Evolutionary conservation across 306 rosid species (phyloP).

Genomic region (Inga laurina): DNA sequence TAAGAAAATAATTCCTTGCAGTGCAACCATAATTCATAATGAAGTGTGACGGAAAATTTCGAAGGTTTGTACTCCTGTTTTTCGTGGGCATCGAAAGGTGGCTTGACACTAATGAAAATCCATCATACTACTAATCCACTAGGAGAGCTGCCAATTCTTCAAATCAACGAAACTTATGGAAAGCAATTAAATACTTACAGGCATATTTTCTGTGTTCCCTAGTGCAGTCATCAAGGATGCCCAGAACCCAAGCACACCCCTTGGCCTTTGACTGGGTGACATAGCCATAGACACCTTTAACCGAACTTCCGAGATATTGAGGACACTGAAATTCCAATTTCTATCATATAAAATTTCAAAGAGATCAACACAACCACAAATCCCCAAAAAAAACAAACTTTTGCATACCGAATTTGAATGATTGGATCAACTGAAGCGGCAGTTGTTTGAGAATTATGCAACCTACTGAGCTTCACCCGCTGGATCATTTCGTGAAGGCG

Average conservation of each 20-base stretch:
- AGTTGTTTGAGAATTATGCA: constrained; percentile 75
- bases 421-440: constrained; percentile 94
- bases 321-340: constrained; percentile 59
- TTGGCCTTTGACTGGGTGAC: constrained; percentile 76
- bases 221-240: constrained; percentile 98
- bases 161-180: constrained; percentile 15
- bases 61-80: neutral
- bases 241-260: constrained; percentile 97
- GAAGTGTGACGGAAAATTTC: constrained; percentile 14
- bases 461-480: constrained; percentile 79
- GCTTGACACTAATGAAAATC: neutral
- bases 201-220: constrained; percentile 97
- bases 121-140: neutral
- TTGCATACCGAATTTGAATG: constrained; percentile 79
- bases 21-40: neutral
- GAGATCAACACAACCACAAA: constrained; percentile 32
- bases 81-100: neutral
- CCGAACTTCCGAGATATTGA: constrained; percentile 66
- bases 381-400: constrained; percentile 15
- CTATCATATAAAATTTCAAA: constrained; percentile 34
- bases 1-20: neutral
- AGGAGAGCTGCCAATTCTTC: neutral
- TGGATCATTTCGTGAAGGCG: constrained; percentile 96
- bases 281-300: constrained; percentile 71
- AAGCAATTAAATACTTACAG: constrained; percentile 59